Evolutionary conservation across 108 stramenopile genomes (phyloP).

Genomic region (Nitzschia sp.): DNA sequence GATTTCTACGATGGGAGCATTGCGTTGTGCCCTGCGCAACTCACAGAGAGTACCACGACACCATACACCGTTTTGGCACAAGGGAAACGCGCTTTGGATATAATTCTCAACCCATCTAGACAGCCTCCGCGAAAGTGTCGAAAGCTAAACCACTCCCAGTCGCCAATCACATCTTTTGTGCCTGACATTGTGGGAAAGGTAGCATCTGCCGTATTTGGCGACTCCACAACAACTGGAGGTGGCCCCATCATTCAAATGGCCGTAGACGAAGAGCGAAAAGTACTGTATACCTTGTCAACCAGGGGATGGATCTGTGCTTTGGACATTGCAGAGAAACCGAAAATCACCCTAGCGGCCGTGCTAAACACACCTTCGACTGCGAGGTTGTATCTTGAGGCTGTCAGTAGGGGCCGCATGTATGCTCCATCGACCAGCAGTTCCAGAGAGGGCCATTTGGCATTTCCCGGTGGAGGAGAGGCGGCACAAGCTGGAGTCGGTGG

Average conservation of each 20-base stretch:
- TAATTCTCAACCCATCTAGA: slow-evolving; percentile 19
- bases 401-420: slow-evolving; percentile 66
- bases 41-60: slow-evolving; percentile 14
- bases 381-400: slow-evolving; percentile 73
- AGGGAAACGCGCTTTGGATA: slow-evolving; percentile 60
- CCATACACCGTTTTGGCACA: slow-evolving; percentile 16
- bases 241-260: slow-evolving; percentile 75
- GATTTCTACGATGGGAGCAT: slow-evolving; percentile 51
- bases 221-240: slow-evolving; percentile 51
- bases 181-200: slow-evolving; percentile 61
- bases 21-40: slow-evolving; percentile 24
- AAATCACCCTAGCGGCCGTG: slow-evolving; percentile 47
- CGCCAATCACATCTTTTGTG: slow-evolving; percentile 47
- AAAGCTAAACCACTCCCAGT: slow-evolving; percentile 74
- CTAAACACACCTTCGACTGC: slow-evolving; percentile 64
- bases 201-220: slow-evolving; percentile 42
- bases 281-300: slow-evolving; percentile 72
- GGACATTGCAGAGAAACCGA: slow-evolving; percentile 49
- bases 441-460: slow-evolving; percentile 53
- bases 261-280: slow-evolving; percentile 67
- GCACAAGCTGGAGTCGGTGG: slow-evolving; percentile 88
- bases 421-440: slow-evolving; percentile 50
- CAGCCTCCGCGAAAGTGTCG: slow-evolving; percentile 76
- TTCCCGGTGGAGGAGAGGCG: slow-evolving; percentile 69
- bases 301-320: slow-evolving; percentile 77